Evolutionary conservation across 208 protist genomes (phyloP).

Genomic region (Blastocrithidia nonstop): DNA sequence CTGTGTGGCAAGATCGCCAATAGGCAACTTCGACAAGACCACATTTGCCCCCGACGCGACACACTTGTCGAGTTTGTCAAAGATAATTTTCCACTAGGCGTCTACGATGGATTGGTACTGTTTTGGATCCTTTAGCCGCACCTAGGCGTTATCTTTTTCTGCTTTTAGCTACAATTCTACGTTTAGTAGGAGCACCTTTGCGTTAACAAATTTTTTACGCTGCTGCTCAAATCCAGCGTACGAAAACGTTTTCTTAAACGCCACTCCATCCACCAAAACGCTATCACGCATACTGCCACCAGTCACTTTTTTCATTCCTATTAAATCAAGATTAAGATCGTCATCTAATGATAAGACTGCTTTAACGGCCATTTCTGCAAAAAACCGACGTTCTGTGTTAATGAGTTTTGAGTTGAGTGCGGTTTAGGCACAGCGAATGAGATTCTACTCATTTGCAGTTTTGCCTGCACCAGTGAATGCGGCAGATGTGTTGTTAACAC

Average conservation of each 20-base stretch:
- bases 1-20: constrained; percentile 99
- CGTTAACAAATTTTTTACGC: constrained; percentile 95
- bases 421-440: constrained; percentile 95
- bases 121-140: constrained; percentile 96
- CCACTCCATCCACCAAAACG: constrained; percentile 97
- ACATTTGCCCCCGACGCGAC: constrained; percentile 95
- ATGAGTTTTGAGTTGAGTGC: constrained; percentile 99
- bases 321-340: constrained; percentile 94
- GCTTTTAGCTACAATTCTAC: constrained; percentile 99
- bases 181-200: constrained; percentile 98
- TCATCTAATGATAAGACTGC: constrained; percentile 92
- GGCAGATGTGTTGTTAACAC: no score
- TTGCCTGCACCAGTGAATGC: no score
- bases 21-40: constrained; percentile 97
- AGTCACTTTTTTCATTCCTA: constrained; percentile 99
- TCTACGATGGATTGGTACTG: constrained; percentile 99
- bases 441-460: constrained; percentile 55
- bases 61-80: constrained; percentile 99
- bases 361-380: constrained; percentile 98
- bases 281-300: constrained; percentile 98
- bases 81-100: constrained; percentile 99
- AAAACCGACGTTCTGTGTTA: constrained; percentile 91
- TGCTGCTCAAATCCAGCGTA: constrained; percentile 99
- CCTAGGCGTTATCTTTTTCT: constrained; percentile 99
- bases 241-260: constrained; percentile 99